These are phyloP conservation scores for Cardamine resedifolia DNA, from an alignment of 345 rosid genomes.

Conservation along the genomic window DNA sequence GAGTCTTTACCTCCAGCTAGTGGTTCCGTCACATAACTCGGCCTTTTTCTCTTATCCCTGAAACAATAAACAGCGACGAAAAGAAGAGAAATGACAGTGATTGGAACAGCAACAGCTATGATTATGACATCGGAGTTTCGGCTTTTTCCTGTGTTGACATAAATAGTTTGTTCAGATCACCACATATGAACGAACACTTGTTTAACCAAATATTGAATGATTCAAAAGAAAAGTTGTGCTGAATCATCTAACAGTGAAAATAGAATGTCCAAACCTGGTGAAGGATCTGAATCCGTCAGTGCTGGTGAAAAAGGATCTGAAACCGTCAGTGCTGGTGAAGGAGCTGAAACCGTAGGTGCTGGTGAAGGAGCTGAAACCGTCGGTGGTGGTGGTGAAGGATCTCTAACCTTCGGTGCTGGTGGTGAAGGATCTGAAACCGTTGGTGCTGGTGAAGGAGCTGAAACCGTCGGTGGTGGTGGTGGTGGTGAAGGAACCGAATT, in stretches of 20 bases:
- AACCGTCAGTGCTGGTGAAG: background rate
- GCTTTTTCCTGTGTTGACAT: conserved; percentile 30
- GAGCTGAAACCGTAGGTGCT: background rate
- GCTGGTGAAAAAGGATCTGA: background rate
- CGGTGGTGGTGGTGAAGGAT: no score
- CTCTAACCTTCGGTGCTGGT: no score
- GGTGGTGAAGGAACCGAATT: no score
- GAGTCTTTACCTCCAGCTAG: conserved; percentile 27
- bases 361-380: background rate
- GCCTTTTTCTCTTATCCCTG: conserved; percentile 23
- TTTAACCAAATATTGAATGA: no score
- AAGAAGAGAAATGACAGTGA: conserved; percentile 8
- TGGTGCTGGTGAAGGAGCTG: background rate
- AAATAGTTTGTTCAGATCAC: background rate
- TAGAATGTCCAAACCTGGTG: background rate
- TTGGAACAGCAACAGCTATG: conserved; percentile 35
- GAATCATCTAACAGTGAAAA: background rate
- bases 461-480: background rate
- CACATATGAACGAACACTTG: background rate
- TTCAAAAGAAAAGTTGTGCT: background rate
- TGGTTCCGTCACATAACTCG: background rate
- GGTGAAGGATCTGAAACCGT: no score
- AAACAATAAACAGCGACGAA: conserved; percentile 22
- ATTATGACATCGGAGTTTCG: conserved; percentile 14
- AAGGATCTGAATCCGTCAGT: no score